Evolutionary conservation across 2,329 filamentous ascomycete species (phyloP), one percentile per base, ranked within the genome.

Genomic region (Paecilomyces fulvus): DNA sequence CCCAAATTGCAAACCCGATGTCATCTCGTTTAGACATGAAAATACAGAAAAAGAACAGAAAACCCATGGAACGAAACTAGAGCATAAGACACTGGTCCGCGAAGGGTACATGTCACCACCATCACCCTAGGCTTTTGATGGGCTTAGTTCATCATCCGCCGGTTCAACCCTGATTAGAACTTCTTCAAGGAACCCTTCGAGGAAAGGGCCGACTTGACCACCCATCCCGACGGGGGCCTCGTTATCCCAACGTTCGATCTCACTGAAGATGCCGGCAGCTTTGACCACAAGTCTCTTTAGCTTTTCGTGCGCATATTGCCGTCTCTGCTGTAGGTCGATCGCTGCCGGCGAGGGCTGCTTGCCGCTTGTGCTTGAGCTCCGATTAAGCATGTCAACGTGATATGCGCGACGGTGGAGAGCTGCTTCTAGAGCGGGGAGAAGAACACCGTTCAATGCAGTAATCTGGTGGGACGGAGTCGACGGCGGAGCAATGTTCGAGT

Each of bases 151-250:
- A 63, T 90, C 89, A 65, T 94, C 89, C 59, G 91, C 79, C 3
- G 92, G 89, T 75, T 97, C 92, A 12, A 97, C 90, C 56, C 94
- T 78, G 33, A 96, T 91, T 21, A 99, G 77, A 23, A 99, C 87
- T 77, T 99, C 94, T 71, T 99, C 94, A 31, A 99, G 76, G 60
- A 97, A 83, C 0, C 92, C 92, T 71, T 99, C 94, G 7, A 97
- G 74, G 64, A 97, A 95, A 0, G 89, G 90, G 49, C 86, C 85
- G 1, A 96, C 91, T 25, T 92, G 92, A 49, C 90, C 86, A 0
- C 91, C 92, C 92, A 97, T 96, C 0, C 91, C 90, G 10, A 97
- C 90, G 5, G 91, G 90, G 63, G 90, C 88, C 49, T 86, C 83
- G 70, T 87, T 88, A 73, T 99, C 94, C 73, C 86, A 89, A 60